A percentile compares a stretch with the other conserved stretches of the same genome.
Evolutionary conservation across 2,329 filamentous ascomycete genomes (phyloP).

Genomic region (Xylaria sp.): DNA sequence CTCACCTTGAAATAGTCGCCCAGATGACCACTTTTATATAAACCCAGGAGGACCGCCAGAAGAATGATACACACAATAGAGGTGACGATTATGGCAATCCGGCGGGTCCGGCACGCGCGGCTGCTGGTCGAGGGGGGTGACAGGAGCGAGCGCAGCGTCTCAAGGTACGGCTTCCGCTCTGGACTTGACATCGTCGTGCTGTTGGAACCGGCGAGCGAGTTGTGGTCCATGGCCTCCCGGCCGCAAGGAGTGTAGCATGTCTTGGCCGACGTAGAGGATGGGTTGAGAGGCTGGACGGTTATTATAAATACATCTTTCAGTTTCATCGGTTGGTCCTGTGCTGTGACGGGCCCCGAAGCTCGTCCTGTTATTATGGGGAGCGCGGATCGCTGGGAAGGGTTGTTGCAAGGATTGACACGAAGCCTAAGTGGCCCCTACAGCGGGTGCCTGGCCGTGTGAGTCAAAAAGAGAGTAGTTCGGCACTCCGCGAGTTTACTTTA

Average conservation of each 20-base stretch:
- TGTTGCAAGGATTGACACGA: slow-evolving; percentile 6
- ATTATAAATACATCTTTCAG: slow-evolving; percentile 18
- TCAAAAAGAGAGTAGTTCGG: too few species aligned
- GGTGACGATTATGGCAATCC: slow-evolving; percentile 15
- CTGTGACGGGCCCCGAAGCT: slow-evolving; percentile 1
- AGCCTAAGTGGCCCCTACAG: background rate
- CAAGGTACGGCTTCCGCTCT: slow-evolving; percentile 9
- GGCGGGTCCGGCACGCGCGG: slow-evolving; percentile 22
- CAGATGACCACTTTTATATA: slow-evolving; percentile 13
- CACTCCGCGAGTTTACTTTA: too few species aligned
- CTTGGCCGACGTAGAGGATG: background rate
- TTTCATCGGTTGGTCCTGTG: slow-evolving; percentile 12
- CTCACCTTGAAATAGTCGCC: slow-evolving; percentile 20
- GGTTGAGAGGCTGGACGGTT: slow-evolving; percentile 7
- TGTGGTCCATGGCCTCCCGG: slow-evolving; percentile 18
- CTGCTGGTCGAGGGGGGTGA: slow-evolving; percentile 10
- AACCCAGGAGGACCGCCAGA: slow-evolving; percentile 17
- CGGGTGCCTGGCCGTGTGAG: too few species aligned
- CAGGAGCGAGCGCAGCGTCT: slow-evolving; percentile 5
- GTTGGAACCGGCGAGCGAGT: slow-evolving; percentile 13
- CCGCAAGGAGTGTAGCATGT: slow-evolving; percentile 9
- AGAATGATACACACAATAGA: slow-evolving; percentile 9
- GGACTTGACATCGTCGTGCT: slow-evolving; percentile 14
- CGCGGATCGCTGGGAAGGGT: background rate
- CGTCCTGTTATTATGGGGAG: slow-evolving; percentile 1